Percentiles rank a stretch among this genome's conserved stretches.
phyloP scores from a whole-genome alignment of 345 rosid genomes.

The Turritis glabra region DNA sequence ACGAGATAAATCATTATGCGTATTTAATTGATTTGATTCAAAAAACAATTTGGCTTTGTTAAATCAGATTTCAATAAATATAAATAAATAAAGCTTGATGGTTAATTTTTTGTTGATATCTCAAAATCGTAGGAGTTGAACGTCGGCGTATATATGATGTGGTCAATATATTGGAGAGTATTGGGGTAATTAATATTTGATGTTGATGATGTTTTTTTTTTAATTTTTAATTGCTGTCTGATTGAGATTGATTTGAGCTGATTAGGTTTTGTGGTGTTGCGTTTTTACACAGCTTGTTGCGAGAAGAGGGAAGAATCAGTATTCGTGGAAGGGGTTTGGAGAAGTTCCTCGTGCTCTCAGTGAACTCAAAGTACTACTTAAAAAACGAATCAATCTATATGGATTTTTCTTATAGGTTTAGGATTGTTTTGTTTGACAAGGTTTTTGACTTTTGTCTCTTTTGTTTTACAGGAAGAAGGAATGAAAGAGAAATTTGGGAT shows the following conservation, averaged over 20 bases:
- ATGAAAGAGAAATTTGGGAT: conserved; percentile 51
- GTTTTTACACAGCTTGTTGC: conserved; percentile 55
- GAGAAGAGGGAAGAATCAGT: conserved; percentile 73
- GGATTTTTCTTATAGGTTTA: not conserved
- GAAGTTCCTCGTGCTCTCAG: conserved; percentile 63
- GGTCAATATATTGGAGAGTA: conserved; percentile 75
- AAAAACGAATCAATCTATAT: not conserved
- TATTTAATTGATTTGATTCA: not conserved
- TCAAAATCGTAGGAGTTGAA: conserved; percentile 57
- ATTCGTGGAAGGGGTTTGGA: conserved; percentile 74
- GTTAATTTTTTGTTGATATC: not conserved
- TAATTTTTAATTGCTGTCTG: not conserved
- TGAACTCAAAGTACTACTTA: conserved; percentile 56
- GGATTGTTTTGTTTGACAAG: not conserved
- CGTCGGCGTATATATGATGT: conserved; percentile 81
- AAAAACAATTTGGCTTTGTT: no score
- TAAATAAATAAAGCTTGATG: not conserved
- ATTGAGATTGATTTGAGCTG: conserved; percentile 12
- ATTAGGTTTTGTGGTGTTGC: not conserved
- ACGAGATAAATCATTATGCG: not conserved
- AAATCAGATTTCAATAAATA: not conserved
- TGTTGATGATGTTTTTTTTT: not conserved
- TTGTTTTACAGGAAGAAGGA: conserved; percentile 56
- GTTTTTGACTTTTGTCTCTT: not conserved
- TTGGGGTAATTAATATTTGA: conserved; percentile 57